Base-by-base conservation (phyloP, 371 early-diverging fungal genomes). In the Mortierella sp. region DNA sequence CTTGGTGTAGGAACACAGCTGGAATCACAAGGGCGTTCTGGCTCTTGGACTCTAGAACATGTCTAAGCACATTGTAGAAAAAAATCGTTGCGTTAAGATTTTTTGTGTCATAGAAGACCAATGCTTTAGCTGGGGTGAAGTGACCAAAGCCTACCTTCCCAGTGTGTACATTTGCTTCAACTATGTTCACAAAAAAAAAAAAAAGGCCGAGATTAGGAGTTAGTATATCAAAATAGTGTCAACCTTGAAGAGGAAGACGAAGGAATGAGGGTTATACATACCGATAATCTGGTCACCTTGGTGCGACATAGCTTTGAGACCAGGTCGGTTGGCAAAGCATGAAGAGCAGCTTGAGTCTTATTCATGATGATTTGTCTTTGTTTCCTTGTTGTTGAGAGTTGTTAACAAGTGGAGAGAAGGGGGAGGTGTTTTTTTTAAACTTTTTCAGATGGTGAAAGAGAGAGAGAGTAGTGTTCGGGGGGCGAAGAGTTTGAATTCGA, bases 1-100 rank as follows among this genome's bases (percentile, higher is more conserved):
- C 93, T 61, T 86, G 87, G 64, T 90, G 87, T 65, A 94, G 77
- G 68, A 94, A 94, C 26, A 86, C 78, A 8, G 93, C 86, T 14
- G 91, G 72, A 12, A 83, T 88, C 30, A 84, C 86, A 64, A 80
- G 45, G 37, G 87, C 85, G 22, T 64, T 64, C 39, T 80, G 76
- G 28, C 75, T 71, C 66, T 86, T 79, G 16, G 75, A 76, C 58
- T 77, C 70, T 10, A 77, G 61, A 59, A 78, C 71, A 65, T 72
- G 81, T 64, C 80, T 80, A 70, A 2, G 16, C 22, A 35, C 26
- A 51, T 37, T 28, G 6, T 3, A 28, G 3, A n/a, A 18, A 52
- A 10, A n/a, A 52, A 52, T 1, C 5, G 12, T 20, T 30, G 30
- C 30, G 52, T 52, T 18, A 20, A 24, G 57, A 3, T 55, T 28